Evolutionary conservation across 495 filamentous ascomycete genomes (phyloP), one percentile per base, ranked within the genome.

Genomic region (Rusavskia elegans): DNA sequence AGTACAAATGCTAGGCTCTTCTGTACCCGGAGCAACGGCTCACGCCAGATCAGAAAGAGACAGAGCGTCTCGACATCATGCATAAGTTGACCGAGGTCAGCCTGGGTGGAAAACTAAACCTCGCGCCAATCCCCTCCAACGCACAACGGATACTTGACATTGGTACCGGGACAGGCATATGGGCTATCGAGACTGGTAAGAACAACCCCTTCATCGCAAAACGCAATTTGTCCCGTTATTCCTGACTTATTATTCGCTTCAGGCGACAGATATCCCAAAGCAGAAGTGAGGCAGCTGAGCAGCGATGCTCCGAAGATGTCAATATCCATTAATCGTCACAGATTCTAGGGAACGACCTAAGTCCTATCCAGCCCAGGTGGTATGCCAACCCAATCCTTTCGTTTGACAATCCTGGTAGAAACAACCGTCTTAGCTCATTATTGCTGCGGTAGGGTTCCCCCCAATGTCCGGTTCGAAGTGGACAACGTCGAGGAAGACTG

Each of bases 381-480:
- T 76, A 68, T 37, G 38, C 57, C 30, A n/a, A 21, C 21, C 36
- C 45, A 41, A 38, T 45, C 49, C 29, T 55, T 35, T 49, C 45
- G 41, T 37, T 58, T 19, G 48, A 54, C 49, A 25, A 14, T 35
- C 13, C 32, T 35, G 10, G 13, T 35, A 35, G 13, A 14, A 11
- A 35, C 13, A 35, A 11, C 32, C 32, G 9, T 13, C 13, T 45
- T 19, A 41, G 50, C 29, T 49, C 11, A 23, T 16, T 16, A 17
- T 14, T 14, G 19, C 51, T 11, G 41, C 11, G 20, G 45, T 48
- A 71, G 69, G 71, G 66, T 79, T 44, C 78, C 79, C 5, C 77
- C 79, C 17, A 83, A 83, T 55, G 76, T 81, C 55, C 73, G 67
- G 35, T 84, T 84, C 56, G 71, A 76, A 61, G 64, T 84, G 35